Conservation (phyloP, 441 rosid species). For the Breynia disticha region DNA sequence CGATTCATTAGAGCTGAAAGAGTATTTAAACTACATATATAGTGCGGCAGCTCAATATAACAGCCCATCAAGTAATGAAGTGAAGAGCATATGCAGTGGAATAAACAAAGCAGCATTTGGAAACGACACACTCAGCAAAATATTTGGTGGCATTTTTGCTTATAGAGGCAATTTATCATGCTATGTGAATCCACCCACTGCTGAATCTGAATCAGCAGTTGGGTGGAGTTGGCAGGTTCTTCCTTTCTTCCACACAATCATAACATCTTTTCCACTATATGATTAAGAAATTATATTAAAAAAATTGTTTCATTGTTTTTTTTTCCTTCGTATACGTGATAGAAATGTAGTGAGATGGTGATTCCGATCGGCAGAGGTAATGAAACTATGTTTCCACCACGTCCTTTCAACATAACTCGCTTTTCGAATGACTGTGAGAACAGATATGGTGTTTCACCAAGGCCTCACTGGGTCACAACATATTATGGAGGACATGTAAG, state of each 20-base stretch:
- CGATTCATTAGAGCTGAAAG: slow-evolving; percentile 27
- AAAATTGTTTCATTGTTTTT: background rate
- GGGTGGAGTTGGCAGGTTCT: slow-evolving; percentile 47
- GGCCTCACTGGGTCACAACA: slow-evolving; percentile 66
- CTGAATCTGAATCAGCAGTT: slow-evolving; percentile 9
- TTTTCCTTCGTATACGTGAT: background rate
- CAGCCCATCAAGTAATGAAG: slow-evolving; percentile 27
- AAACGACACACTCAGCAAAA: slow-evolving; percentile 26
- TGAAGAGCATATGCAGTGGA: slow-evolving; percentile 37
- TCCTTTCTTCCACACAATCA: background rate
- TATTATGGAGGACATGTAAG: slow-evolving; percentile 65
- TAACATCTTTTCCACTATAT: background rate
- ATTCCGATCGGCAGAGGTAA: slow-evolving; percentile 46
- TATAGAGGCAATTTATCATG: slow-evolving; percentile 27
- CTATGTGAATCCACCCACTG: slow-evolving; percentile 18
- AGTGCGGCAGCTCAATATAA: slow-evolving; percentile 52
- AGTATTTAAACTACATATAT: slow-evolving; percentile 21
- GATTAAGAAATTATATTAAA: too few relatives aligned
- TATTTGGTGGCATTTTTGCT: slow-evolving; percentile 50
- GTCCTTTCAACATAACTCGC: slow-evolving; percentile 34
- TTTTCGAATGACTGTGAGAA: slow-evolving; percentile 25
- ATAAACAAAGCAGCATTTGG: slow-evolving; percentile 31
- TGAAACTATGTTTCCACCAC: slow-evolving; percentile 50
- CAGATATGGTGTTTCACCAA: slow-evolving; percentile 45
- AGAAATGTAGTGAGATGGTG: slow-evolving; percentile 71